Conservation (phyloP, 106 monocot genomes). For the Dendrobium huoshanense region DNA sequence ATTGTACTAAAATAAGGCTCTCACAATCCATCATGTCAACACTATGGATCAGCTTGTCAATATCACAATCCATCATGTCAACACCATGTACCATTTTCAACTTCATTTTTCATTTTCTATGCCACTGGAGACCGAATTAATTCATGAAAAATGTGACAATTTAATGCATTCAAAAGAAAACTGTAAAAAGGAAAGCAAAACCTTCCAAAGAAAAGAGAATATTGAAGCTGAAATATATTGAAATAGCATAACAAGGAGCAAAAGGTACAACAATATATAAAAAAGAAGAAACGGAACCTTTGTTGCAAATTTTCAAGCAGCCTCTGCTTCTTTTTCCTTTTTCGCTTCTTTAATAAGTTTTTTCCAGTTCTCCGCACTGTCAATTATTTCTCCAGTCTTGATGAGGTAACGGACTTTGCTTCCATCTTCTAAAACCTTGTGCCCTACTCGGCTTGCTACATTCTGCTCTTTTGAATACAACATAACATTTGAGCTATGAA, state of each 20-base stretch:
- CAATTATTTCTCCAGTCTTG: slow-evolving; percentile 92
- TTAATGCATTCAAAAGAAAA: background rate
- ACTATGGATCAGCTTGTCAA: too few relatives aligned
- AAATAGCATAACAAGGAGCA: too few relatives aligned
- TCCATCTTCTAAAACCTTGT: slow-evolving; percentile 85
- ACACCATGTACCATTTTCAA: too few relatives aligned
- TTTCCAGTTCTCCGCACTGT: slow-evolving; percentile 74
- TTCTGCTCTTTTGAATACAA: slow-evolving; percentile 86
- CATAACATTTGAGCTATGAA: slow-evolving; percentile 99
- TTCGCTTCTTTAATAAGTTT: slow-evolving; percentile 46
- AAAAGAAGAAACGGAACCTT: background rate
- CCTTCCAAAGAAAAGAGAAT: background rate
- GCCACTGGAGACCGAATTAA: too few relatives aligned
- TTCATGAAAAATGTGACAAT: too few relatives aligned
- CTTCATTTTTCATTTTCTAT: too few relatives aligned
- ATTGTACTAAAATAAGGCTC: too few relatives aligned
- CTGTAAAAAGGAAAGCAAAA: background rate
- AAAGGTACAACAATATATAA: background rate
- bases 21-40: too few relatives aligned
- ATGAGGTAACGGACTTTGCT: slow-evolving; percentile 77
- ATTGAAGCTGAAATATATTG: background rate
- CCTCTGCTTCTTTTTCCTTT: slow-evolving; percentile 11
- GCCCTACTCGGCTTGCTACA: slow-evolving; percentile 83
- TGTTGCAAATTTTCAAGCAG: background rate
- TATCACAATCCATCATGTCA: too few relatives aligned